Evolutionary conservation across 2,329 filamentous ascomycete species (phyloP), one percentile per base, ranked within the genome.

Genomic region (Amesomyces nigricolor): DNA sequence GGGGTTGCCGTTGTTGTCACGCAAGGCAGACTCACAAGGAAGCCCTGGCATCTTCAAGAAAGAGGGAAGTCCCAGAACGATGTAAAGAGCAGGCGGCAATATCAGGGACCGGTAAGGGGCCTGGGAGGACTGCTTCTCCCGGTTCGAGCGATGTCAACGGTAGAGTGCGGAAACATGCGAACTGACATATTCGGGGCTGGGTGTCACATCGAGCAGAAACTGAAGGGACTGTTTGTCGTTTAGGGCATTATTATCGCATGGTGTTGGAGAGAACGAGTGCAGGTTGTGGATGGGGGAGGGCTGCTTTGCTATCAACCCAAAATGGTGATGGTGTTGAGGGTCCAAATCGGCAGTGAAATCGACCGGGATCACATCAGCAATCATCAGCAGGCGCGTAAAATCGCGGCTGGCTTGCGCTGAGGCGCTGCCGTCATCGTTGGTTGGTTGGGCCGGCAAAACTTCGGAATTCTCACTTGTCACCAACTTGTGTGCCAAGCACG

Each of bases 41-140:
- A 71, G 64, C 51, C 67, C 65, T 45, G 68, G 69, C 68, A 71
- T 71, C 53, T 61, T 68, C 51, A 10, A 45, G 10, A 30, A 49
- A 45, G n/a, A 40, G 14, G 32, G 30, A 46, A 29, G 48, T 38
- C n/a, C 35, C 22, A n/a, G 30, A 35, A 48, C 5, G 19, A 48
- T 19, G 49, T 29, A 39, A 38, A 38, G 38, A 50, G 38, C 17
- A 22, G 38, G 58, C 17, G 39, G 30, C 35, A 46, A 46, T 44
- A 58, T 64, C 58, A 64, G 42, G 55, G 47, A 39, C 54, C 51
- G 58, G 54, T 48, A 53, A 47, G 54, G 48, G 42, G 32, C 32
- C 32, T 9, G 11, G 32, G 52, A 51, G 47, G 58, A 42, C 55
- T 59, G 58, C 58, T 54, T 61, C 58, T 61, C 59, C 61, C 58